Conservation (phyloP, 306 rosid species). For the Gleditsia sinensis region DNA sequence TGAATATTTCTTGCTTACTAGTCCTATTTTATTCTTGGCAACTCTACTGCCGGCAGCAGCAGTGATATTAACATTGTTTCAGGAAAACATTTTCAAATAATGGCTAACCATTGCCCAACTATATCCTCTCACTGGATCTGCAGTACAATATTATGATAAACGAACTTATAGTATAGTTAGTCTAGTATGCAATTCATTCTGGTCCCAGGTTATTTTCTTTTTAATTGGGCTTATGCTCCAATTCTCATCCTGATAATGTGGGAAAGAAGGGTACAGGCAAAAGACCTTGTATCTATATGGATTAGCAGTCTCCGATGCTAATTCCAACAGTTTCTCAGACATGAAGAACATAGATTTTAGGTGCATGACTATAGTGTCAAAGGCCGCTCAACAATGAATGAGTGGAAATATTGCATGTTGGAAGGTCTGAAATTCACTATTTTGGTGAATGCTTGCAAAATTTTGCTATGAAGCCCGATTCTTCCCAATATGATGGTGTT, state of each 20-base stretch:
- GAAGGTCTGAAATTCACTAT: slow-evolving; percentile 24
- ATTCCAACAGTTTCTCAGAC: not conserved
- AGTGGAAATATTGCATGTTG: not conserved
- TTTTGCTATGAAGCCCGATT: slow-evolving; percentile 1
- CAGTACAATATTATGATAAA: not conserved
- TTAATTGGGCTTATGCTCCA: not conserved
- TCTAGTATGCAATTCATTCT: not conserved
- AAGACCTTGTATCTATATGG: not conserved
- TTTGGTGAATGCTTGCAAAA: not conserved
- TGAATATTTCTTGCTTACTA: not conserved
- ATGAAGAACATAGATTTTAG: slow-evolving; percentile 17
- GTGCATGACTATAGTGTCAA: slow-evolving; percentile 3
- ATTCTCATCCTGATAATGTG: slow-evolving; percentile 4
- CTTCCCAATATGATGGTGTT: not conserved
- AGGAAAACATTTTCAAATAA: not conserved
- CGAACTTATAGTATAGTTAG: not conserved
- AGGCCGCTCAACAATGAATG: not conserved
- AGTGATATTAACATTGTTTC: not conserved
- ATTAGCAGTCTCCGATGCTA: not conserved
- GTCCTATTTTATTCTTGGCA: not conserved
- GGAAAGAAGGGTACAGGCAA: slow-evolving; percentile 13
- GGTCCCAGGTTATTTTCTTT: not conserved
- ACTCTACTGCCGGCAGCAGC: not conserved
- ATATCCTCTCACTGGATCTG: not conserved
- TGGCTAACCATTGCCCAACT: slow-evolving; percentile 19